Evolutionary conservation across 176 grass and related monocot species (phyloP), one percentile per base, ranked within the genome.

Genomic region (Microstegium vimineum): DNA sequence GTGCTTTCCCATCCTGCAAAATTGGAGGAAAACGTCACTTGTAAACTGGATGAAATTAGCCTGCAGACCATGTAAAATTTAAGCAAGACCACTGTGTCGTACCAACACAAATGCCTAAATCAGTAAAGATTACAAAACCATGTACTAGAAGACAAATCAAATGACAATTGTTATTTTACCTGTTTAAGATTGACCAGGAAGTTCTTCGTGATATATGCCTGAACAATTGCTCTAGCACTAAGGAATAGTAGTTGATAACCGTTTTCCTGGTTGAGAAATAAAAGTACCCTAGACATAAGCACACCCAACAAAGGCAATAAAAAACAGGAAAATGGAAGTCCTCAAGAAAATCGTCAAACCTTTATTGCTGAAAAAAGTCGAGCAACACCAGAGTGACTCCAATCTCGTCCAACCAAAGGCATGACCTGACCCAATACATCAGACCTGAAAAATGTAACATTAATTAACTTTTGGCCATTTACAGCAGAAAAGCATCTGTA

Each of bases 131-230:
- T 72, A 37, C 41, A 79, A 79, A 78, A 36, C 14, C 10, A 68
- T 35, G 66, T 18, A 38, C 59, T 46, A 71, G 25, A 33, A 47
- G 36, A 66, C 28, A 37, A 43, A 38, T 20, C 34, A 89, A 72
- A 73, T 34, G 15, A 8, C 35, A 45, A 66, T 36, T 74, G 22
- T 3, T 37, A 36, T 74, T 33, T 66, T 88, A 99, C 97, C 93
- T 99, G 97, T 83, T 99, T 99, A 73, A 99, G 87, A 92, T 99
- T 96, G 72, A 91, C 84, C 47, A 99, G 97, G 82, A 94, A 99
- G 65, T 80, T 99, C 91, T 94, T 99, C 18, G 97, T 99, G 51
- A 99, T 89, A 84, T 99, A 96, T 69, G 97, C 97, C 83, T 96
- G 97, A 46, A 99, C 91, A 78, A 99, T 99, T 74, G 97, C 93